Base-by-base conservation (phyloP, 2,329 filamentous ascomycete genomes). In the Ilyonectria mors-panacis region DNA sequence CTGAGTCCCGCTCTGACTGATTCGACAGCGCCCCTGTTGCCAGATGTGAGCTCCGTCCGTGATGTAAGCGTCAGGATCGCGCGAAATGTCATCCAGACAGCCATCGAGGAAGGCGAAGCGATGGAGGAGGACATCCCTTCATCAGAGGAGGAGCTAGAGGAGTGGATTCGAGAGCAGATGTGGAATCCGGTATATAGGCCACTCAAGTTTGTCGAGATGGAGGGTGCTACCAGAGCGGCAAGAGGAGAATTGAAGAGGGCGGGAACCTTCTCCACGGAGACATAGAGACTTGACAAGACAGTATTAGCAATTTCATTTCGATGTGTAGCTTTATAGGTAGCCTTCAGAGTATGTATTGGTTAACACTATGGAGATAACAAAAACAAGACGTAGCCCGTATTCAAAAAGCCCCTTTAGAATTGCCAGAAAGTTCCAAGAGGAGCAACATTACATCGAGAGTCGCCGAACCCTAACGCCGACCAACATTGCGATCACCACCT, bases 151-250 rank as follows among this genome's bases (percentile, higher is more conserved):
- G 86, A 89, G 3, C 73, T 94, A 37, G 89, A 93, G 62, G 87
- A 87, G 64, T 95, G 93, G 93, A 90, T 95, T 66, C 79, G 85
- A 28, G 91, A 91, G 81, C 93, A 94, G 83, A 95, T 95, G 93
- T 95, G 93, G 93, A 84, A 92, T 68, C 86, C 93, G 0, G 85
- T 85, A 55, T 95, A 95, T 77, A 80, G 92, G 28, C 87, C 88
- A 1, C 77, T 94, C 71, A 87, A 85, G 76, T 83, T 85, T 39
- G 89, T 94, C 6, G 81, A 83, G 21, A 80, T 83, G 30, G 79
- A 82, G 6, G 78, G 77, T 0, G 90, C 90, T 1, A 86, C 84
- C 54, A 82, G 88, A n/a, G 80, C 84, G 70, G 91, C 91, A 0
- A 90, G 70, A 60, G 78, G 79, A 3, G 77, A 81, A 66, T 50